Conservation (phyloP, 352 stramenopile genomes). For the Phytophthora quininea region DNA sequence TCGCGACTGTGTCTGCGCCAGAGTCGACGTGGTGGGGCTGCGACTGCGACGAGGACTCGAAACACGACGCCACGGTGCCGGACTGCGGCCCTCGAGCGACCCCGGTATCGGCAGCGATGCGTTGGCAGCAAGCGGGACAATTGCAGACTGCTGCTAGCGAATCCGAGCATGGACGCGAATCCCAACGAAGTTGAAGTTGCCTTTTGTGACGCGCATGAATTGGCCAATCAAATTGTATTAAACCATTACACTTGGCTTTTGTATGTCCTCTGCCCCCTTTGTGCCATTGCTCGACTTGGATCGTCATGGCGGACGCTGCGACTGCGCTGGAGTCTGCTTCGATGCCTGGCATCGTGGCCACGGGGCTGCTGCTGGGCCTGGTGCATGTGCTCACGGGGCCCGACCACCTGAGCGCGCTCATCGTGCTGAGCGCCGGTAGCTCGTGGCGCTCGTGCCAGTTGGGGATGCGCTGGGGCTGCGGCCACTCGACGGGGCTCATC, state of each 20-base stretch:
- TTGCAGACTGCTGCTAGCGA: too few relatives aligned
- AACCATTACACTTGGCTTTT: too few relatives aligned
- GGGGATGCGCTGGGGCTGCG: slow-evolving; percentile 89
- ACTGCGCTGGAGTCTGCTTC: slow-evolving; percentile 49
- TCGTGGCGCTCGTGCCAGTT: slow-evolving; percentile 78
- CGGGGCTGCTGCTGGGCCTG: slow-evolving; percentile 49
- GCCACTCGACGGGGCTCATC: slow-evolving; percentile 84
- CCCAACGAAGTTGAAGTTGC: too few relatives aligned
- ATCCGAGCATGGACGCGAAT: too few relatives aligned
- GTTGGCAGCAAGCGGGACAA: too few relatives aligned
- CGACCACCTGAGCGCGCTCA: slow-evolving; percentile 88
- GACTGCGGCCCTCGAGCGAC: too few relatives aligned
- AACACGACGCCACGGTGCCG: too few relatives aligned
- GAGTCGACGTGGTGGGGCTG: too few relatives aligned
- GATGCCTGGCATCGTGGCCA: slow-evolving; percentile 39
- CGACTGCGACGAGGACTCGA: too few relatives aligned
- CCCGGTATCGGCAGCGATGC: too few relatives aligned
- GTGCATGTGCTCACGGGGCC: slow-evolving; percentile 66
- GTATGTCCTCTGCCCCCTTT: neutral
- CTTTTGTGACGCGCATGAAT: too few relatives aligned
- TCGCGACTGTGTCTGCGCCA: too few relatives aligned
- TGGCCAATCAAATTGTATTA: neutral
- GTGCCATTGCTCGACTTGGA: neutral
- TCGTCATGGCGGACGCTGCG: slow-evolving; percentile 27
- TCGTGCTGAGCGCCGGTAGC: slow-evolving; percentile 76